phyloP scores from a whole-genome alignment of 306 rosid species.

The Gastrolobium villosum region DNA sequence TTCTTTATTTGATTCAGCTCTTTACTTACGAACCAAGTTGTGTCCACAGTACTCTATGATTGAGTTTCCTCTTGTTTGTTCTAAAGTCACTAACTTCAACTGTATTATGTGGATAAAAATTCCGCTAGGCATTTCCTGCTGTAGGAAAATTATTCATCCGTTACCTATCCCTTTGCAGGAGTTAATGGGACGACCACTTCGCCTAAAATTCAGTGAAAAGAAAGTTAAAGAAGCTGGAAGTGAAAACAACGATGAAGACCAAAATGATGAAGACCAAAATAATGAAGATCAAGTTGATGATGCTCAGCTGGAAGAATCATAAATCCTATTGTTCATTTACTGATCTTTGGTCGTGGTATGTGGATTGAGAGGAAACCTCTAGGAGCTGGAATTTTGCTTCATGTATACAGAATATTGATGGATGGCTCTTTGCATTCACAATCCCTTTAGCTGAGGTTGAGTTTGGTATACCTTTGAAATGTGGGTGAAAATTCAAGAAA shows the following conservation, averaged over 20 bases:
- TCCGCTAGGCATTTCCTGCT: constrained; percentile 7
- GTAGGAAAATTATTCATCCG: constrained; percentile 24
- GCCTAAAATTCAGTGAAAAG: constrained; percentile 72
- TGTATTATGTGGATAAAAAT: background rate
- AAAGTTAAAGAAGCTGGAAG: constrained; percentile 57
- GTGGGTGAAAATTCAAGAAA: constrained; percentile 15
- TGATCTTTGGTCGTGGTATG: constrained; percentile 40
- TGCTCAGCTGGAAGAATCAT: constrained; percentile 49
- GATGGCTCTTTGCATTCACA: constrained; percentile 43
- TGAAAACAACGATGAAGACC: constrained; percentile 57
- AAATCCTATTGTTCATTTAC: constrained; percentile 43
- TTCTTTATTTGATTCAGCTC: constrained; percentile 4
- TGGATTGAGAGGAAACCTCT: constrained; percentile 40
- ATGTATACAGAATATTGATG: constrained; percentile 43
- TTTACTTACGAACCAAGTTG: constrained; percentile 10
- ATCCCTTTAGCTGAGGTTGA: constrained; percentile 26
- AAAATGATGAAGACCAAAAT: constrained; percentile 30
- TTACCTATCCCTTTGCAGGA: constrained; percentile 60
- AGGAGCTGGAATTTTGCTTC: constrained; percentile 53
- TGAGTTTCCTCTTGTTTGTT: constrained; percentile 10
- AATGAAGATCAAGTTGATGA: constrained; percentile 47
- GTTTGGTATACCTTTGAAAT: constrained; percentile 33
- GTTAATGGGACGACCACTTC: constrained; percentile 82
- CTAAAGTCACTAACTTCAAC: constrained; percentile 9
- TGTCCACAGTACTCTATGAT: background rate